Evolutionary conservation across 1,284 basidiomycete genomes (phyloP), one percentile per base, ranked within the genome.

Genomic region (Trichosporon ovoides): DNA sequence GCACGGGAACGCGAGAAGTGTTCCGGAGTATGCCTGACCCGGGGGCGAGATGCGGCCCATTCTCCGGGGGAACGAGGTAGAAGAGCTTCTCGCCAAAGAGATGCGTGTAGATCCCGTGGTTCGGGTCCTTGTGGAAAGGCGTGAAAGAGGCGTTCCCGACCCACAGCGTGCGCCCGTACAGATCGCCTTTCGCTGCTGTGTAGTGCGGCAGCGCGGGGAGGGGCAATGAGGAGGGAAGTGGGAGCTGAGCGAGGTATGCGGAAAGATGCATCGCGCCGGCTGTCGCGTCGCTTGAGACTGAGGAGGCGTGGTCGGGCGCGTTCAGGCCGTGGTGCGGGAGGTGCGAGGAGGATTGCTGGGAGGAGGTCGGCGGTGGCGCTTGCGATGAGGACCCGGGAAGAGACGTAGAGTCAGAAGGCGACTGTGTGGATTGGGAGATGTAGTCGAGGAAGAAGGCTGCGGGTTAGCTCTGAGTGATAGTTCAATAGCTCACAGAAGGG

Each of bases 101-200:
- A 50, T 76, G 74, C 16, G 68, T 66, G 56, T 73, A 76, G n/a
- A 76, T 61, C 4, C 73, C 73, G 3, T 68, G 56, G 48, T 76
- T 75, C 3, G 73, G 74, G 58, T 76, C 74, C 50, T 64, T 59
- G 58, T 76, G 74, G 52, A 74, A 75, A 11, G 73, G 74, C 13
- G 74, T 76, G 40, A 70, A 76, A 38, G 64, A 69, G 5, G 64
- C 64, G 18, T 38, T 37, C 7, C 74, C 74, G 35, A 76, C 67
- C 73, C 73, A 75, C 24, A 76, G 61, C 28, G 71, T 72, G 40
- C 74, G 65, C 16, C 67, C 38, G 56, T 71, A 75, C 11, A 73
- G 28, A 31, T 68, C 67, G 7, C 63, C 61, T 18, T 59, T 53
- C 0, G 68, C 72, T 3, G 51, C 11, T 10, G 52, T 37, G 56